Percentiles rank a stretch among this genome's conserved stretches.
These are phyloP conservation scores for Paracamarosporium sp. DNA, from an alignment of 2,329 filamentous ascomycete genomes.

Conservation along the genomic window DNA sequence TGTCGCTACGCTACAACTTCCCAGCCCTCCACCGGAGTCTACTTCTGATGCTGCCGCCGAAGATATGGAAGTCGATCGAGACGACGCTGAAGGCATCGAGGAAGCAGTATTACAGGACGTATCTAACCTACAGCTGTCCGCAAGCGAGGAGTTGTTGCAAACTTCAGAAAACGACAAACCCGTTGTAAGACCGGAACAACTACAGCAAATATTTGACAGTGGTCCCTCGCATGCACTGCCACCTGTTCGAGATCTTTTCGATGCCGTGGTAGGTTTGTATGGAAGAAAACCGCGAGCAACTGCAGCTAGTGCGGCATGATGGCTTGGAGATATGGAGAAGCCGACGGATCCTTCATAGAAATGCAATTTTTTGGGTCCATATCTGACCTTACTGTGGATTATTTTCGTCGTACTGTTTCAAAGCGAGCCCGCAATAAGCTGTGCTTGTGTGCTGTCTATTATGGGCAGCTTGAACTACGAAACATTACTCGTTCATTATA, in stretches of 20 bases:
- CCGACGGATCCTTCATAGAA: slow-evolving; percentile 1
- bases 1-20: slow-evolving; percentile 30
- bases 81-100: slow-evolving; percentile 31
- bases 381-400: too few species aligned
- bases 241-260: slow-evolving; percentile 77
- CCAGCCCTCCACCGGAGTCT: slow-evolving; percentile 37
- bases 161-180: slow-evolving; percentile 58
- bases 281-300: slow-evolving; percentile 59
- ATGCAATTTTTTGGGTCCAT: slow-evolving; percentile 12
- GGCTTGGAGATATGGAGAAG: not conserved
- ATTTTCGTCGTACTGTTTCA: too few species aligned
- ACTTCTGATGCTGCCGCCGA: slow-evolving; percentile 29
- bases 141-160: slow-evolving; percentile 18
- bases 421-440: too few species aligned
- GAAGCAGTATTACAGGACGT: slow-evolving; percentile 26
- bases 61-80: slow-evolving; percentile 38
- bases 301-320: slow-evolving; percentile 5
- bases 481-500: too few species aligned
- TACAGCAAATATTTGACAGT: slow-evolving; percentile 72
- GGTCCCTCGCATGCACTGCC: slow-evolving; percentile 73
- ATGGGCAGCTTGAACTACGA: too few species aligned
- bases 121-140: slow-evolving; percentile 3
- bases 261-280: slow-evolving; percentile 72
- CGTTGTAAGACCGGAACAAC: slow-evolving; percentile 71
- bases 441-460: too few species aligned